Conservation (phyloP, 2,329 filamentous ascomycete genomes). For the Dryadomyces sulphureus region DNA sequence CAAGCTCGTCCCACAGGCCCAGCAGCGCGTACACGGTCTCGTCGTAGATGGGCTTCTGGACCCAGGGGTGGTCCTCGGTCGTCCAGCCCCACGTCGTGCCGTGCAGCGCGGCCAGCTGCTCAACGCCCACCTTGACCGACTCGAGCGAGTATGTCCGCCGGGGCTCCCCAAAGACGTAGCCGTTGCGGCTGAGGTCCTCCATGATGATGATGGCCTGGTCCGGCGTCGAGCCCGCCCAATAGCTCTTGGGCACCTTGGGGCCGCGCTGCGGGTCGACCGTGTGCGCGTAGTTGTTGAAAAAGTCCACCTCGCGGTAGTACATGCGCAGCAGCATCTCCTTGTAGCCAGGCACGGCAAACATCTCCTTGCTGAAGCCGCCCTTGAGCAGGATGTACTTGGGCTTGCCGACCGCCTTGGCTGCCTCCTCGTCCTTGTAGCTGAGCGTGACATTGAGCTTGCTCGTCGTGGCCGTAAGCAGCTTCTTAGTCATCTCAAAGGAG, state of each 20-base stretch:
- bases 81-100: conserved; percentile 13
- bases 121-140: conserved; percentile 13
- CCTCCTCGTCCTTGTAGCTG: background rate
- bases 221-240: background rate
- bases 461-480: background rate
- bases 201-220: background rate
- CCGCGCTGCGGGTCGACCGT: background rate
- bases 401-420: background rate
- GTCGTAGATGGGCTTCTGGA: conserved; percentile 3
- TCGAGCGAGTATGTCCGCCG: conserved; percentile 5
- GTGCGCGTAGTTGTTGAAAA: background rate
- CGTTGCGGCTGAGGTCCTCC: background rate
- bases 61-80: conserved; percentile 16
- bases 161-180: background rate
- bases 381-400: background rate
- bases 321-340: conserved; percentile 10
- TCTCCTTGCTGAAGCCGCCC: conserved; percentile 45
- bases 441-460: background rate
- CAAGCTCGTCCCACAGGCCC: background rate
- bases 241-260: background rate
- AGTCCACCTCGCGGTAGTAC: background rate
- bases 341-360: conserved; percentile 8
- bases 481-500: background rate
- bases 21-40: background rate
- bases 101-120: conserved; percentile 21